phyloP scores from a whole-genome alignment of 1,139 yeast species.

The Trichomonascaceae sp. region DNA sequence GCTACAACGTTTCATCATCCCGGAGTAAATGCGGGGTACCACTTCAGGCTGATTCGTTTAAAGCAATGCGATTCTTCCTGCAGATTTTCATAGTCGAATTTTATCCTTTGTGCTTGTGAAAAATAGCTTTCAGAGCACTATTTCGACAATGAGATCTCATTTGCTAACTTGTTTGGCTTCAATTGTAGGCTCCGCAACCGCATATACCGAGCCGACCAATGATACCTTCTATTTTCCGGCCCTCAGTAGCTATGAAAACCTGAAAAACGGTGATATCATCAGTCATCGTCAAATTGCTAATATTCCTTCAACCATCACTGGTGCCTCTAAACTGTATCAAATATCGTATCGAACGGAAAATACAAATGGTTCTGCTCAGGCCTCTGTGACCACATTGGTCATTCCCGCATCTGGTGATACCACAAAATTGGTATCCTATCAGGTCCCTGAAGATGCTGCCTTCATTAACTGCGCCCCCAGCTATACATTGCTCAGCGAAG shows the following conservation, averaged over 20 bases:
- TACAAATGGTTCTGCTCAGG: slow-evolving; percentile 18
- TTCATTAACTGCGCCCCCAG: slow-evolving; percentile 28
- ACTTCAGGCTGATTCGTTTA: background rate
- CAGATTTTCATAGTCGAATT: background rate
- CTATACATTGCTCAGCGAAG: slow-evolving; percentile 20
- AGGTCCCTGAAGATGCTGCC: slow-evolving; percentile 28
- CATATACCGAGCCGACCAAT: slow-evolving; percentile 3
- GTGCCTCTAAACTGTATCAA: slow-evolving; percentile 18
- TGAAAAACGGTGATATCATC: slow-evolving; percentile 18
- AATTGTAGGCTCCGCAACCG: background rate
- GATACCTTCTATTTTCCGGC: slow-evolving; percentile 14
- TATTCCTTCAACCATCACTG: slow-evolving; percentile 10
- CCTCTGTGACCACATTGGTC: slow-evolving; percentile 26
- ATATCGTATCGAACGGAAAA: slow-evolving; percentile 21
- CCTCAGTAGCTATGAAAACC: slow-evolving; percentile 9
- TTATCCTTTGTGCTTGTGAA: background rate
- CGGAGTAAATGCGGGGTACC: background rate
- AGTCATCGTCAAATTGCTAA: slow-evolving; percentile 16
- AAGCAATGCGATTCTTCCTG: background rate
- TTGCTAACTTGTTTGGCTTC: background rate
- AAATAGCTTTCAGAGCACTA: background rate
- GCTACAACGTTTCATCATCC: background rate
- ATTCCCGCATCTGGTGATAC: slow-evolving; percentile 20
- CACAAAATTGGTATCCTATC: slow-evolving; percentile 25
- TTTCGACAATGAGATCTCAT: background rate